These are phyloP conservation scores for Macrophomina tecta DNA, from an alignment of 2,329 filamentous ascomycete genomes.

Conservation along the genomic window DNA sequence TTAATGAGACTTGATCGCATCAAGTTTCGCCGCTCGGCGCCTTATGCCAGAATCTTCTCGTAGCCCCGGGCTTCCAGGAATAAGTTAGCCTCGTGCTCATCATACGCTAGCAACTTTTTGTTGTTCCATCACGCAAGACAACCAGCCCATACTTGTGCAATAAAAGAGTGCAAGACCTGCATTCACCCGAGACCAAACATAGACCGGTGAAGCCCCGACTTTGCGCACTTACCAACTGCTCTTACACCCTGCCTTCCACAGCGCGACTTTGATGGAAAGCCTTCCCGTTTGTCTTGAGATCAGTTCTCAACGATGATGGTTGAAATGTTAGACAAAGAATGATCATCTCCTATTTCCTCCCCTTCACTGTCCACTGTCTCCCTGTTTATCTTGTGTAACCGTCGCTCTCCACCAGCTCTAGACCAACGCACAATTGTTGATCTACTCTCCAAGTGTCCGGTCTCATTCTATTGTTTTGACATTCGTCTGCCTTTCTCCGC, in stretches of 20 bases:
- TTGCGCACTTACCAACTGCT: background rate
- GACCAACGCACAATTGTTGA: too few relatives aligned
- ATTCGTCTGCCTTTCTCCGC: background rate
- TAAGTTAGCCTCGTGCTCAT: background rate
- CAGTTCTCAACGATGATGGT: too few relatives aligned
- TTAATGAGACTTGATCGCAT: background rate
- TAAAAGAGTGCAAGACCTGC: background rate
- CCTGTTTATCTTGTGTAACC: background rate
- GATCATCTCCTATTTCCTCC: conserved; percentile 1
- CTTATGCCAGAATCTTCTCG: background rate
- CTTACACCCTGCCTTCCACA: background rate
- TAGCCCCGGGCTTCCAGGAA: background rate
- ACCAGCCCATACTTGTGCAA: background rate
- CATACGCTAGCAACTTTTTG: background rate
- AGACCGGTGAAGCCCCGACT: background rate
- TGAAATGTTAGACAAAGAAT: background rate
- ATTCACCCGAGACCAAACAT: conserved; percentile 19
- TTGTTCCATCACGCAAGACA: background rate
- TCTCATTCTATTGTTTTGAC: background rate
- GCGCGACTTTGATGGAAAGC: background rate
- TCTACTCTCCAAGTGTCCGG: background rate
- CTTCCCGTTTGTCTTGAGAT: conserved; percentile 9
- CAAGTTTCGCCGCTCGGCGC: background rate
- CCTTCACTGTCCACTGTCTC: background rate
- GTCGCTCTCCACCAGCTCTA: too few relatives aligned